phyloP scores from a whole-genome alignment of 2,329 filamentous ascomycete genomes.

The Ophiognomonia clavigignenti-juglandacearum region DNA sequence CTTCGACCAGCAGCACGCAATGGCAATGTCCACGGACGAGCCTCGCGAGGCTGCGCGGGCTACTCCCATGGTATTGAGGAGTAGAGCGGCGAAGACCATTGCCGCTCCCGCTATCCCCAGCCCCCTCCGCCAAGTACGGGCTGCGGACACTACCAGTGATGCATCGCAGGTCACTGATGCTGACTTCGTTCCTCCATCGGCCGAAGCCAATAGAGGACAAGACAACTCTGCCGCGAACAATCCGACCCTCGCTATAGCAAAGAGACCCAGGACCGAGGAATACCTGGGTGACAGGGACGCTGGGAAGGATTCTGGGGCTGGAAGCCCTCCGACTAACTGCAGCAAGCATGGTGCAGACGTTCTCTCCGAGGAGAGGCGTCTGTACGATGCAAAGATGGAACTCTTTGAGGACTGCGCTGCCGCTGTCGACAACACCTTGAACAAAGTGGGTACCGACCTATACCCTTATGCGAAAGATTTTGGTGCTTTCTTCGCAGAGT shows the following conservation, averaged over 20 bases:
- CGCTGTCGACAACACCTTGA: not conserved
- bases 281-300: not conserved
- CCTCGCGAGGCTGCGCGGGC: not conserved
- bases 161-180: not conserved
- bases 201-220: not conserved
- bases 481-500: not conserved
- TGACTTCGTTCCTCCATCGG: not conserved
- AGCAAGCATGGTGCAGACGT: not conserved
- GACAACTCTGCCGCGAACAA: not conserved
- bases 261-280: not conserved
- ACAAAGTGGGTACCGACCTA: not conserved
- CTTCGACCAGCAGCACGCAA: not conserved
- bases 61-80: not conserved
- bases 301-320: not conserved
- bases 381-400: not conserved
- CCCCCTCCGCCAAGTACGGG: not conserved
- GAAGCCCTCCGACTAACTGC: not conserved
- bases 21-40: not conserved
- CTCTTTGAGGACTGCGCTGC: not conserved
- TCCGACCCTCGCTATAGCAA: not conserved
- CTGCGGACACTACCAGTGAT: not conserved
- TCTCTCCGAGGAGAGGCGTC: not conserved
- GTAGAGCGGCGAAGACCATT: not conserved
- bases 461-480: not conserved
- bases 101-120: not conserved